Evolutionary conservation across 805 yeast species (phyloP), one percentile per base, ranked within the genome.

Genomic region (Candida nemodendra): DNA sequence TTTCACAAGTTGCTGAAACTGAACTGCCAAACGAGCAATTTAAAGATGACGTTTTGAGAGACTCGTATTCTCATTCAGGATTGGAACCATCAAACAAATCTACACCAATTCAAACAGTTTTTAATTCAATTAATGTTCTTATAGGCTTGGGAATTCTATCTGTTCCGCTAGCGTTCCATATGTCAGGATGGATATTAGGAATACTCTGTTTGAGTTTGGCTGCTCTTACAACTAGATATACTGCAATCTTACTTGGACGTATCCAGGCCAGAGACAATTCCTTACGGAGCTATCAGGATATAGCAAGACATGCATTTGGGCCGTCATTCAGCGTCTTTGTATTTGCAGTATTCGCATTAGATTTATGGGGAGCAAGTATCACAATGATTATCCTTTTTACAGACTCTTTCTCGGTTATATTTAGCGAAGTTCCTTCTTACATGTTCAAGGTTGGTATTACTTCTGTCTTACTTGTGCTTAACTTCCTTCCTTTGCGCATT

Each of bases 81-180:
- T 22, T 21, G 16, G 47, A 45, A 4, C 23, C 38, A 3, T 48
- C 62, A 7, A 66, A 65, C 6, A 69, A 61, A 47, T 76, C 82
- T 6, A 85, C 93, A 0, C 79, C 78, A 0, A 78, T 84, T 1
- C 95, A 84, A 56, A 84, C 95, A 0, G 65, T 82, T 4, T 83
- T 84, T 68, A 85, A 85, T 50, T 80, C 90, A 1, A 79, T 84
- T 33, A 85, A 85, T 55, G 84, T 84, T 0, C 62, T 85, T 19
- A 78, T 85, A 46, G 95, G 95, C 0, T 74, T 85, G 26, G 93
- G 91, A 2, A 68, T 85, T 34, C 66, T 85, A 30, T 81, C 93
- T 0, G 65, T 85, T 33, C 90, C 95, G 0, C 65, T 79, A 44
- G 95, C 84, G 2, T 61, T 85, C 38, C 72, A 68, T 46, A 69